Evolutionary conservation across 2,329 filamentous ascomycete species (phyloP).

Genomic region (Colletotrichum cordylinicola): DNA sequence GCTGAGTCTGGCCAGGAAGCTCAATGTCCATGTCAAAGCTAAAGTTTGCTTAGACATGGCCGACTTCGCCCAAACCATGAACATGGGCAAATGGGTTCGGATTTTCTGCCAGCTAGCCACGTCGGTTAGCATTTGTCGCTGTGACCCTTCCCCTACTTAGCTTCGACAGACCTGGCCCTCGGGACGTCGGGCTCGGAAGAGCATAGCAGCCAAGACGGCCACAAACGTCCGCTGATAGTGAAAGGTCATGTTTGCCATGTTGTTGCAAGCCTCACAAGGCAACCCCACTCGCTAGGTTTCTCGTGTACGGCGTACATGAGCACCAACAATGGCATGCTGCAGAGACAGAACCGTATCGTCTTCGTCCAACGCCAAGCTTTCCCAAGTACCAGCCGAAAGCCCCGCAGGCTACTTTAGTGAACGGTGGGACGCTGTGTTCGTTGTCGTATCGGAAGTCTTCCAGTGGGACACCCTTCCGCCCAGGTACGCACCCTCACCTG

Average conservation of each 20-base stretch:
- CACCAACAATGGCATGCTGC: not conserved
- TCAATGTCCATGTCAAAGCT: not conserved
- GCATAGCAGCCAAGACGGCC: not conserved
- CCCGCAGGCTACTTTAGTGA: conserved; percentile 10
- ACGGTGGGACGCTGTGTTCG: not conserved
- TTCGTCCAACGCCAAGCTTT: conserved; percentile 15
- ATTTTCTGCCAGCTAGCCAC: not conserved
- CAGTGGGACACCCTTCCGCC: not conserved
- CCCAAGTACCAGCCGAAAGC: not conserved
- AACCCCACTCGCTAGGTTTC: not conserved
- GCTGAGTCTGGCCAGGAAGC: not conserved
- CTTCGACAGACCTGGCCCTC: not conserved
- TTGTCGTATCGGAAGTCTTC: conserved; percentile 21
- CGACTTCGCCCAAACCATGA: not conserved
- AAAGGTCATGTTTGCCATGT: not conserved
- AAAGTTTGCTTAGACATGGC: not conserved
- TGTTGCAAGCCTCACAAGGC: not conserved
- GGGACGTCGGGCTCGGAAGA: not conserved
- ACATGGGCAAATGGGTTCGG: not conserved
- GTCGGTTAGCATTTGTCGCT: not conserved
- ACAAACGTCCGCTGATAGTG: not conserved
- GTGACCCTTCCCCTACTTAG: not conserved
- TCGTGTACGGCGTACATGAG: not conserved
- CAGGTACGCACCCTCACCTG: not conserved
- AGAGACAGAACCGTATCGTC: not conserved